Conservation (phyloP, 139 green algal genomes). For the Chlamydomonas asymmetrica region DNA sequence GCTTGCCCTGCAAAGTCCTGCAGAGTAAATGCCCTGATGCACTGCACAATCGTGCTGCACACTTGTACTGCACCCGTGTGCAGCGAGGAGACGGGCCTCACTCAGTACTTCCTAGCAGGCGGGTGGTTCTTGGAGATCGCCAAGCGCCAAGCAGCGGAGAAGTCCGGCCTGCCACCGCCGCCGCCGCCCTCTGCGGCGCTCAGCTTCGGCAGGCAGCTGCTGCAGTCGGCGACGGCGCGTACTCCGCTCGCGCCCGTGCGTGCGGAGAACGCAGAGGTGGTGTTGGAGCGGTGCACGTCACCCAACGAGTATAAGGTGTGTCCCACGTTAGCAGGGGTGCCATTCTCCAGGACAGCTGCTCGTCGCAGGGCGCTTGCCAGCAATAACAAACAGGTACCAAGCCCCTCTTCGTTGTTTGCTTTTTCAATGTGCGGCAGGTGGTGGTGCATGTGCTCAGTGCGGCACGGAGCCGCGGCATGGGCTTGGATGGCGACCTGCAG, state of each 20-base stretch:
- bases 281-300: neutral
- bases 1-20: no score
- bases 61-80: no score
- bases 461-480: slow-evolving; percentile 17
- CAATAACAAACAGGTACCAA: no score
- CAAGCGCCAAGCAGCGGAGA: neutral
- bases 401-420: no score
- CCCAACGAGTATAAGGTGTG: neutral
- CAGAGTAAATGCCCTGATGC: no score
- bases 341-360: no score
- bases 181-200: neutral
- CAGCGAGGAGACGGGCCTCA: slow-evolving; percentile 21
- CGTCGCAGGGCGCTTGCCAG: no score
- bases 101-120: slow-evolving; percentile 15
- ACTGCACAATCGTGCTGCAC: no score
- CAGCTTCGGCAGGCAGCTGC: neutral
- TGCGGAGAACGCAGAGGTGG: neutral
- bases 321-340: no score
- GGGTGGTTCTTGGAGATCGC: slow-evolving; percentile 18
- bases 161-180: neutral
- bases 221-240: no score
- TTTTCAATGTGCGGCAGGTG: slow-evolving; percentile 19
- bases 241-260: no score
- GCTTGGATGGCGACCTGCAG: slow-evolving; percentile 23
- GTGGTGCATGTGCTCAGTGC: slow-evolving; percentile 30